Evolutionary conservation across 495 filamentous ascomycete species (phyloP), one percentile per base, ranked within the genome.

Genomic region (Podospora bellae-mahoneyi): DNA sequence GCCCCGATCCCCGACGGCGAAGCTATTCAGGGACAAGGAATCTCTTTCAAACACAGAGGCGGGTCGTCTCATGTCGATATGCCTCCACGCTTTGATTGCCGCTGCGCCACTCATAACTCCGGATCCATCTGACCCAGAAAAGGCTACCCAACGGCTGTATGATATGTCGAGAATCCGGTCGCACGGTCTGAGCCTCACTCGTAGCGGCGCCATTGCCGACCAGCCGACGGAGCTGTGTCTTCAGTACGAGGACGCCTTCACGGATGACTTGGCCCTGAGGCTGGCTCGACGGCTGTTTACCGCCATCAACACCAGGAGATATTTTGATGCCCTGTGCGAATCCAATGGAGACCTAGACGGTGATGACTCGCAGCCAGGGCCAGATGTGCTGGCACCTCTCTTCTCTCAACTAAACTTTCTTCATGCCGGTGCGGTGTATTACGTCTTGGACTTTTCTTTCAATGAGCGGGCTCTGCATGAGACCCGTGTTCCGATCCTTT

Each of bases 191-290:
- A 79, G 69, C 63, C 70, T 81, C 44, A 73, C 80, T 2, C 71
- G 78, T 16, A 76, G 73, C 55, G 78, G 75, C 1, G 66, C 78
- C 5, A 69, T 75, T 5, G 74, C 80, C 9, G 69, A 76, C 60
- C 81, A 83, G 44, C 78, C 79, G 3, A 71, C 80, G 16, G 73
- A 80, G 68, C 68, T 85, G 73, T 79, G 82, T 75, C 69, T 85
- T 76, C 72, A 86, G 65, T 86, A 85, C 64, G 85, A 86, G 65
- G 85, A 87, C 66, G 81, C 77, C 4, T 87, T 86, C 62, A 80
- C 83, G 0, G 78, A 87, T 61, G 79, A 82, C 28, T 67, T 85
- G 39, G 82, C 84, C 27, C 64, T 87, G 27, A 80, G 84, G 48
- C 69, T 87, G 62, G 85, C 84, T 13, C 75, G 79, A 62, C 76